phyloP scores from a whole-genome alignment of 2,329 filamentous ascomycete species.

The Penicillium capsulatum region DNA sequence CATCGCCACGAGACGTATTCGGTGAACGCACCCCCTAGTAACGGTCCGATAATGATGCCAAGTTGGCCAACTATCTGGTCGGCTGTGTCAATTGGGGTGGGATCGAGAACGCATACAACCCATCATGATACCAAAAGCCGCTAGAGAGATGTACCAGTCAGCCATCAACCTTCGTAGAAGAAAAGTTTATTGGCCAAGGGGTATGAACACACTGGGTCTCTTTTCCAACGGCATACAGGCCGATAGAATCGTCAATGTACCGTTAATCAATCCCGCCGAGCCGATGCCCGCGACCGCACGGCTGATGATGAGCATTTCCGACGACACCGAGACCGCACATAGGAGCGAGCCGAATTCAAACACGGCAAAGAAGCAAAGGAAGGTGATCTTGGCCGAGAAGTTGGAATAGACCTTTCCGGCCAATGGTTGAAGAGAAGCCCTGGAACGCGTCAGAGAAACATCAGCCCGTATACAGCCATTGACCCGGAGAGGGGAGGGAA shows the following conservation, averaged over 20 bases:
- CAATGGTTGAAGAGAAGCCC: conserved; percentile 2
- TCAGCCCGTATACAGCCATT: neutral
- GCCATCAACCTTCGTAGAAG: neutral
- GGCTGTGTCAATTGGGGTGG: too few relatives aligned
- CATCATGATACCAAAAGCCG: neutral
- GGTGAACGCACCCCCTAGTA: conserved; percentile 9
- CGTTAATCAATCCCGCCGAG: conserved; percentile 2
- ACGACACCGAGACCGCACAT: conserved; percentile 3
- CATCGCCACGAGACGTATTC: conserved; percentile 2
- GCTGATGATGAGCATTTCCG: conserved; percentile 5
- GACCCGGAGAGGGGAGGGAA: neutral
- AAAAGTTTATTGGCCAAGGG: too few relatives aligned
- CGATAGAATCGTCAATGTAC: conserved; percentile 4
- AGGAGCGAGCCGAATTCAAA: conserved; percentile 7
- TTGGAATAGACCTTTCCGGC: conserved; percentile 4
- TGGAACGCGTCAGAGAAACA: too few relatives aligned
- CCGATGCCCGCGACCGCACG: conserved; percentile 6
- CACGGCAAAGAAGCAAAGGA: conserved; percentile 1
- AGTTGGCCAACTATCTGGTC: too few relatives aligned
- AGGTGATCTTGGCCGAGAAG: conserved; percentile 3
- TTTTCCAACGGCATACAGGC: neutral
- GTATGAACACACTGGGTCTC: neutral
- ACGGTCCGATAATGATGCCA: neutral
- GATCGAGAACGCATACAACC: too few relatives aligned
- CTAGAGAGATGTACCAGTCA: too few relatives aligned